Conservation (phyloP, 1,284 basidiomycete species). For the Trichosporon faecale region DNA sequence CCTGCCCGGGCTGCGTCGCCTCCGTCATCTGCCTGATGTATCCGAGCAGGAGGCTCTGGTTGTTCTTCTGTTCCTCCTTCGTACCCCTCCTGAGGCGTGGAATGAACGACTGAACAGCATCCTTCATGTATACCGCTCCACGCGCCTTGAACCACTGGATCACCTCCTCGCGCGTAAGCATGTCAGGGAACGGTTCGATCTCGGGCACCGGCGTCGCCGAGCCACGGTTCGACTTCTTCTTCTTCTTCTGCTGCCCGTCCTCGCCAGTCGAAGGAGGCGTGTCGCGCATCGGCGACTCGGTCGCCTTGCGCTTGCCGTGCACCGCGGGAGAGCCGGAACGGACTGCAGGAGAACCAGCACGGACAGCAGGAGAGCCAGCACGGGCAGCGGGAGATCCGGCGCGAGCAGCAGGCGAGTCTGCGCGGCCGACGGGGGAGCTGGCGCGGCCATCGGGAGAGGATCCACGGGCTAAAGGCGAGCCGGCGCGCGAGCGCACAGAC, state of each 20-base stretch:
- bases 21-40: slow-evolving; percentile 30
- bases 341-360: slow-evolving; percentile 19
- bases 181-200: slow-evolving; percentile 33
- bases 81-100: slow-evolving; percentile 23
- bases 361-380: slow-evolving; percentile 26
- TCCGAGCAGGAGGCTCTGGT: slow-evolving; percentile 36
- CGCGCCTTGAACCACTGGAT: slow-evolving; percentile 36
- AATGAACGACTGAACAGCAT: slow-evolving; percentile 36
- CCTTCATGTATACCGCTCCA: slow-evolving; percentile 27
- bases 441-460: slow-evolving; percentile 22
- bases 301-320: slow-evolving; percentile 26
- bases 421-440: slow-evolving; percentile 18
- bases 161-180: slow-evolving; percentile 41
- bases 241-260: slow-evolving; percentile 52
- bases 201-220: slow-evolving; percentile 22
- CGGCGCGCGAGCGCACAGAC: slow-evolving; percentile 23
- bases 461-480: slow-evolving; percentile 26
- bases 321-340: neutral
- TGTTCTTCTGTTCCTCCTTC: slow-evolving; percentile 24
- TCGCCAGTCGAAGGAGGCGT: neutral
- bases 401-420: slow-evolving; percentile 19
- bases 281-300: slow-evolving; percentile 12
- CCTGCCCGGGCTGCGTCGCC: slow-evolving; percentile 17
- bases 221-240: slow-evolving; percentile 22
- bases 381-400: slow-evolving; percentile 17